phyloP scores from a whole-genome alignment of 495 filamentous ascomycete species.

The Peziza echinospora region DNA sequence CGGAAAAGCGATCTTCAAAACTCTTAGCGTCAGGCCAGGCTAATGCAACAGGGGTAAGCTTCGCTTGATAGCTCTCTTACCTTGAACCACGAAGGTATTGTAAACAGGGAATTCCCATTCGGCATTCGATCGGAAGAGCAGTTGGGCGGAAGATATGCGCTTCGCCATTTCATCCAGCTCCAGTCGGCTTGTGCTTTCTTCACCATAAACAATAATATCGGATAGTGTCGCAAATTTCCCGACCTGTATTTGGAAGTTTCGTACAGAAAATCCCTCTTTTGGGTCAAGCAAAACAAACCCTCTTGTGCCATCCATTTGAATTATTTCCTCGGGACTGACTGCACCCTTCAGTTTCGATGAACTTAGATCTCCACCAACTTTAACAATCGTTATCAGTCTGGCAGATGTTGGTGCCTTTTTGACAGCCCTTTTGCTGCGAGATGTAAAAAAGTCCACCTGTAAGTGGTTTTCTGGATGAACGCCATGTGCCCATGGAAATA shows the following conservation, averaged over 20 bases:
- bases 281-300: constrained; percentile 65
- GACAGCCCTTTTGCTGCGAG: constrained; percentile 40
- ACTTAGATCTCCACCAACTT: constrained; percentile 60
- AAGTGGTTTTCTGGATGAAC: constrained; percentile 75
- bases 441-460: constrained; percentile 72
- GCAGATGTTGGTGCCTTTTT: constrained; percentile 47
- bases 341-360: constrained; percentile 67
- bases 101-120: constrained; percentile 40
- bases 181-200: constrained; percentile 31
- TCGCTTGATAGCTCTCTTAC: constrained; percentile 25
- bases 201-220: constrained; percentile 80
- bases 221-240: constrained; percentile 73
- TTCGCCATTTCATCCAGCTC: constrained; percentile 45
- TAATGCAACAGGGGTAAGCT: neutral
- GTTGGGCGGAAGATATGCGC: constrained; percentile 53
- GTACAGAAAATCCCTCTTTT: constrained; percentile 55
- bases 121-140: constrained; percentile 39
- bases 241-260: constrained; percentile 93
- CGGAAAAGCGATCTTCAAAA: constrained; percentile 36
- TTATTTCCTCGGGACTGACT: constrained; percentile 54
- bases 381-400: constrained; percentile 67
- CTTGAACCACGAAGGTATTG: constrained; percentile 61
- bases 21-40: constrained; percentile 12
- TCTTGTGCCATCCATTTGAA: constrained; percentile 21
- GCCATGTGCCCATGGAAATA: constrained; percentile 97